Base-by-base conservation (phyloP, 805 yeast species). In the Lipomyces oligophaga region DNA sequence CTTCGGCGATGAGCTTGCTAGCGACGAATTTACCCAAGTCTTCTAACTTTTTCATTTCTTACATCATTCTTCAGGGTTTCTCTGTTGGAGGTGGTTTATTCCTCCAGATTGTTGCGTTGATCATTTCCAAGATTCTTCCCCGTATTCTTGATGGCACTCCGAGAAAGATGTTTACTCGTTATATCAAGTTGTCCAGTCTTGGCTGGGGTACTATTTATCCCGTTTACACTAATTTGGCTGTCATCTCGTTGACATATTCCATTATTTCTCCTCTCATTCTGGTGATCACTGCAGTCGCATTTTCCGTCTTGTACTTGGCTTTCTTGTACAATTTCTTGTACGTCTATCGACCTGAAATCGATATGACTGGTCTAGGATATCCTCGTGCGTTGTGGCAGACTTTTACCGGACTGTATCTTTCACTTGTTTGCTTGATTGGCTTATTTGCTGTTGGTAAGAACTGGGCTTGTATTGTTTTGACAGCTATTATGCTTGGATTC, bases 381-480 rank as follows among this genome's bases (percentile, higher is more conserved):
- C 93, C 96, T 52, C 78, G 86, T 52, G 96, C 97, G 1, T 66
- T 90, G 42, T 84, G 80, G 71, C 97, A 90, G 68, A 82, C 94
- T 0, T 75, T 90, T 63, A 81, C 81, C 31, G 98, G 98, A 47
- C 65, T 93, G 35, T 90, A 90, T 64, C 64, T 90, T 36, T 95
- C 95, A 32, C 89, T 90, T 67, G 67, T 88, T 19, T 86, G 96
- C 71, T 59, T 93, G 54, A 63, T 93, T 43, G 97, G 96, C 45
- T 66, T 93, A 45, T 89, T 87, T 63, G 85, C 79, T 15, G 94
- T 90, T 45, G 88, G 94, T 52, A 86, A 86, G 72, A 83, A 94
- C 34, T 90, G 96, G 96, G 97, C 96, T 36, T 95, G 96, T 30
- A 74, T 88, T 54, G 85, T 81, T 2, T 67, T 90, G 43, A 85